Evolutionary conservation across 345 rosid genomes (phyloP), one percentile per base, ranked within the genome.

Genomic region (Gossypium arboreum): DNA sequence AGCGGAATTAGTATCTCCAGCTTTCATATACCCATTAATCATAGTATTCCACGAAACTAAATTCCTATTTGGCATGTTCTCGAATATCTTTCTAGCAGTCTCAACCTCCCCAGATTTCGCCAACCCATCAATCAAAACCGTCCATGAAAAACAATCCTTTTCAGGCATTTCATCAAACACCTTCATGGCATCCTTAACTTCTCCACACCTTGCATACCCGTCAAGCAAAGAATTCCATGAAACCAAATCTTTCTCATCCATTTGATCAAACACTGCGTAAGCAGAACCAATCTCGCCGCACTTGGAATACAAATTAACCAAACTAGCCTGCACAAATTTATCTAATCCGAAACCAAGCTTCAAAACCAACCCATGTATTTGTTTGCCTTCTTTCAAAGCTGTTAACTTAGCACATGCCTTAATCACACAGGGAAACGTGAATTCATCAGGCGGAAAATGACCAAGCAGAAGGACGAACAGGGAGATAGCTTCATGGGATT

Each of bases 311-410:
- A 85, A 73, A 43, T 82, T 85, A n/a, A 87, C 86, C 67, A 88
- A 81, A 79, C 89, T 85, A 59, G 87, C 83, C 83, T 79, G 84
- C 48, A 88, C 86, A 77, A 85, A 87, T 56, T 80, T 86, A 82
- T 89, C 86, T 2, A 75, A 73, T 7, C 79, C 77, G 27, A 83
- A 82, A 59, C 88, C 90, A 12, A 84, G 75, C 76, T 90, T 88
- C 71, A 84, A 2, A 24, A 75, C 82, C 80, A 88, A 73, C 29
- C 87, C 92, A 81, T 88, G 92, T 55, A 88, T 77, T 74, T 87
- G 91, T 72, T 72, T 80, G 56, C 93, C 93, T 83, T 89, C 93
- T 44, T 76, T 71, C 6, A 84, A 15, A 7, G 85, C 87, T 16
- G 58, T 27, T 61, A 87, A 75, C 63, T 86, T 83, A 7, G 90